Evolutionary conservation across 345 rosid genomes (phyloP).

Genomic region (Linum usitatissimum): DNA sequence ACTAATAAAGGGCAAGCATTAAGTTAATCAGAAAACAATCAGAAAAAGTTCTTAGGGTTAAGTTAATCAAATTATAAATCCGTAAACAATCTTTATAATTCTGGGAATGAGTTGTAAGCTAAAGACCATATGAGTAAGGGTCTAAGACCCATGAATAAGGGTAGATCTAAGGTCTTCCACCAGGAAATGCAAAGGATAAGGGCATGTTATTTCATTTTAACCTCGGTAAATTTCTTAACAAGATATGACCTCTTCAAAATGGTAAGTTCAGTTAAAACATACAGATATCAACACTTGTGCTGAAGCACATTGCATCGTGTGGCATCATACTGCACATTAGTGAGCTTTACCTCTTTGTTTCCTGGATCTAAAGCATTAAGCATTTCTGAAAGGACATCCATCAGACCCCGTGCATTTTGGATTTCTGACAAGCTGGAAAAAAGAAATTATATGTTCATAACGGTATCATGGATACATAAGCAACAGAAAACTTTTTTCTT

Average conservation of each 20-base stretch:
- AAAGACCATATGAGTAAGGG: too few relatives aligned
- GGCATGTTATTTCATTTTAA: too few relatives aligned
- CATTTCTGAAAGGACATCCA: slow-evolving; percentile 99
- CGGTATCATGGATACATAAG: slow-evolving; percentile 13
- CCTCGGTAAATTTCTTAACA: neutral
- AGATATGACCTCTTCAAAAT: neutral
- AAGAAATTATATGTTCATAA: slow-evolving; percentile 14
- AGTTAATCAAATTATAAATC: too few relatives aligned
- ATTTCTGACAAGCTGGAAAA: slow-evolving; percentile 76
- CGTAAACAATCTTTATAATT: too few relatives aligned
- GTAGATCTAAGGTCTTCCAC: too few relatives aligned
- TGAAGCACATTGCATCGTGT: neutral
- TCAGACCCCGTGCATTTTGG: slow-evolving; percentile 93
- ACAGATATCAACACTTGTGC: neutral
- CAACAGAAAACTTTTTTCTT: neutral
- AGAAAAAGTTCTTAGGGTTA: too few relatives aligned
- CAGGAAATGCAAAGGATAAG: too few relatives aligned
- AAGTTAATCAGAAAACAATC: too few relatives aligned
- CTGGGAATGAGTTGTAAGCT: too few relatives aligned
- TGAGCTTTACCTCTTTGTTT: slow-evolving; percentile 63
- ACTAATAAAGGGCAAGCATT: too few relatives aligned
- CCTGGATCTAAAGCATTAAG: slow-evolving; percentile 81
- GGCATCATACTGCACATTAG: neutral
- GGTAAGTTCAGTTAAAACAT: neutral
- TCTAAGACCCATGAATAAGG: neutral